Evolutionary conservation across 306 rosid genomes (phyloP), one percentile per base, ranked within the genome.

Genomic region (Prosopis cineraria): DNA sequence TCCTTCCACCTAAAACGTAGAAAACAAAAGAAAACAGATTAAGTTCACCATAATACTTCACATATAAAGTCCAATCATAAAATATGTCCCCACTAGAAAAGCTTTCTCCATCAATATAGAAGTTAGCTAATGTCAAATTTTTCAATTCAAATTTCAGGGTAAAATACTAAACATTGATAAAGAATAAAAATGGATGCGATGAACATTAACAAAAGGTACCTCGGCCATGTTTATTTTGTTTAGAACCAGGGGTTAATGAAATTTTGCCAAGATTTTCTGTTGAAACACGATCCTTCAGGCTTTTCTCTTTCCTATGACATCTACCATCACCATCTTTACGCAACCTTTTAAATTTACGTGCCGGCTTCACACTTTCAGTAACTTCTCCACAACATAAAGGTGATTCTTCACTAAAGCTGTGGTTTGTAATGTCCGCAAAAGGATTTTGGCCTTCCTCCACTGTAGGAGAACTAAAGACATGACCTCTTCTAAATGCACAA

Each of bases 311-410:
- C 86, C 75, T 44, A 52, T 39, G 73, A 59, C 80, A 71, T 45
- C 79, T 84, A 40, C 43, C 27, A 39, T 83, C 87, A 63, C 81
- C 92, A 83, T 87, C 76, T 88, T 88, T 94, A 73, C 91, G 85
- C 91, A 94, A 75, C 68, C 98, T 89, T 81, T 89, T 92, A 43
- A 94, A 88, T 82, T 79, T 92, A 80, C 73, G 84, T 30, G 72
- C 74, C 66, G 79, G 88, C 83, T 89, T 82, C 43, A 87, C 77
- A 79, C 96, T 87, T 79, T 22, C 83, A 19, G 82, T 71, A 83
- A 78, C 85, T 47, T 89, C 93, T 68, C 81, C 95, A 83, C 80
- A 74, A 70, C 83, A 82, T n/a, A 85, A 77, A 85, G 62, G 70
- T 82, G 88, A 84, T 83, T 88, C 91, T 90, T 88, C 88, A 79